Base-by-base conservation (phyloP, 768 basidiomycete species). In the Cyathus striatus region DNA sequence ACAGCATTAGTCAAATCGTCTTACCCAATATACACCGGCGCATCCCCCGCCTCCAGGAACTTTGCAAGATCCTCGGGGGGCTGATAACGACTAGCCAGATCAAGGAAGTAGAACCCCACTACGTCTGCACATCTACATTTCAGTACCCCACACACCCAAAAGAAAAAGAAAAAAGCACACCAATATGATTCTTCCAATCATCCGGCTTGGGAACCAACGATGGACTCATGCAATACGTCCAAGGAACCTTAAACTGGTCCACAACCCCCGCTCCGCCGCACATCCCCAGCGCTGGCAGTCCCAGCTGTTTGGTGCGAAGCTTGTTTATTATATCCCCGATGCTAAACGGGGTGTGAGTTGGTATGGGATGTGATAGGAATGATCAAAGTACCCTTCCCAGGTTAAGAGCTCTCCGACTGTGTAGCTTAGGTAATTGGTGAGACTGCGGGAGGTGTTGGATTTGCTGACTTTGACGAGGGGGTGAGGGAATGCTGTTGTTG, bases 81-180 rank as follows among this genome's bases (percentile, higher is more conserved):
- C 24, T 58, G 57, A 50, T 75, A 81, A n/a, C 52, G 62, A 2
- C 66, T 64, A 1, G 68, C 75, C 20, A 75, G 58, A 48, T 79
- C 75, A 3, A 81, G 63, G 56, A 82, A 83, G 52, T 80, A 81
- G 50, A 81, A 83, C 2, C 81, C 81, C 6, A 75, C 70, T n/a
- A 82, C 65, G 53, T 83, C 80, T 80, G 38, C 6, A 23, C 3
- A 32, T 37, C 10, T 26, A 25, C 30, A 26, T 38, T 6, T 40
- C 12, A 26, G 4, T 6, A 16, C 37, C 12, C 6, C 17, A 21
- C 7, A 4, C 35, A 18, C 20, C 4, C 39, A 6, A 23, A n/a
- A 27, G 10, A 12, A 40, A 6, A 32, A 40, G 27, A n/a, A 9
- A 17, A 7, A 2, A 4, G 43, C 62, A 30, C 42, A 79, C 79